Base-by-base conservation (phyloP, 2,329 filamentous ascomycete species). In the Fusarium odoratissimum region DNA sequence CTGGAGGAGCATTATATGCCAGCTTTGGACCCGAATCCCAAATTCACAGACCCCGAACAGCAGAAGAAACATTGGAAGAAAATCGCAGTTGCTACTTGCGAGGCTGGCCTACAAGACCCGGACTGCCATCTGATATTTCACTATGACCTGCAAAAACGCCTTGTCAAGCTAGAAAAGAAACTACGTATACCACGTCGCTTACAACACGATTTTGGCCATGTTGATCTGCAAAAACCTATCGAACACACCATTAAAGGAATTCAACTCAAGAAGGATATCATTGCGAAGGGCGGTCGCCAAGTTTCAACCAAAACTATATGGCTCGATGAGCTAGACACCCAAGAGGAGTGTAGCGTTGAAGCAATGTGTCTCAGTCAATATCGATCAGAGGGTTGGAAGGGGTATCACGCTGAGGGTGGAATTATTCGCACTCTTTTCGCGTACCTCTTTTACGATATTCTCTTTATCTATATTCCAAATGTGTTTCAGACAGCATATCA, bases 401-500 rank as follows among this genome's bases (percentile, higher is more conserved):
- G 96, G 16, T 98, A 95, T 78, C 96, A 99, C 82, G 90, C 92
- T 23, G 96, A 99, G 85, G 94, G 95, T 38, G 93, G 95, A 5
- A 95, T 98, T 75, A 84, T 98, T 11, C 91, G 95, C n/a, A 99
- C 96, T 0, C 85, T 99, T 31, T 95, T 95, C 81, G 92, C 91
- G 19, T 95, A 96, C 78, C 89, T 99, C 23, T 97, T 98, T 84
- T 96, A 92, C 84, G 95, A 99, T 81, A 89, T 98, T 30, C 85
- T 99, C 11, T 98, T 98, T 82, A 86, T 94, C 31, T 97, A 97
- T 81, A 89, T 98, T 9, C 95, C 96, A 31, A 97, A 98, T 76
- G 95, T 99, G 61, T 99, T 99, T 81, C 95, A 98, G 80, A 99
- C 96, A 10, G 90, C 92, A 2, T 99, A 94, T 80, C 96, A 99